Evolutionary conservation across 371 early-diverging fungal genomes (phyloP).

Genomic region (Mortierella sp.): DNA sequence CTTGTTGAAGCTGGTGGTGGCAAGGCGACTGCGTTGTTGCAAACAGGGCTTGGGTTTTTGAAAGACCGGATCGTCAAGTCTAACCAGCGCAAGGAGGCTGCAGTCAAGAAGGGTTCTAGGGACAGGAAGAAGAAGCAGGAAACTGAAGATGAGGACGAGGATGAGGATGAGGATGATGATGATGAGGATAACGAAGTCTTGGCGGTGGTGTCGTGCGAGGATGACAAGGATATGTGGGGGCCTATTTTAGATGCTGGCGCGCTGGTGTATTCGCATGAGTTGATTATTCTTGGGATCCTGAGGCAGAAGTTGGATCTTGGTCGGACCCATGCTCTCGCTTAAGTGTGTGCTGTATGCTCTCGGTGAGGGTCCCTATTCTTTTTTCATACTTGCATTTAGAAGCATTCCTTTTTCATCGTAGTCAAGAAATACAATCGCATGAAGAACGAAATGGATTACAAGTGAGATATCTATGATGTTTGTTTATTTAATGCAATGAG

Average conservation of each 20-base stretch:
- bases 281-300: slow-evolving; percentile 34
- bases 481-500: background rate
- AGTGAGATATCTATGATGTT: too few relatives aligned
- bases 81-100: slow-evolving; percentile 3
- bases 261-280: slow-evolving; percentile 43
- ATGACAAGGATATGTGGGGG: slow-evolving; percentile 51
- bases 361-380: background rate
- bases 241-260: slow-evolving; percentile 35
- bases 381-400: too few relatives aligned
- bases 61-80: slow-evolving; percentile 32
- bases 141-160: slow-evolving; percentile 10
- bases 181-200: slow-evolving; percentile 23
- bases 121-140: background rate
- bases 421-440: too few relatives aligned
- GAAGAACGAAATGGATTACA: too few relatives aligned
- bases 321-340: slow-evolving; percentile 25
- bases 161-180: slow-evolving; percentile 6
- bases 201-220: slow-evolving; percentile 42
- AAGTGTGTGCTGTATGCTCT: background rate
- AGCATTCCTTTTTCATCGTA: too few relatives aligned
- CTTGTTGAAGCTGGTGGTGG: slow-evolving; percentile 52
- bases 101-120: background rate
- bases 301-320: slow-evolving; percentile 39
- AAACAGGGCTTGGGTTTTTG: slow-evolving; percentile 40
- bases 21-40: slow-evolving; percentile 35